Evolutionary conservation across 2,329 filamentous ascomycete genomes (phyloP), one percentile per base, ranked within the genome.

Genomic region (Trichoderma endophyticum): DNA sequence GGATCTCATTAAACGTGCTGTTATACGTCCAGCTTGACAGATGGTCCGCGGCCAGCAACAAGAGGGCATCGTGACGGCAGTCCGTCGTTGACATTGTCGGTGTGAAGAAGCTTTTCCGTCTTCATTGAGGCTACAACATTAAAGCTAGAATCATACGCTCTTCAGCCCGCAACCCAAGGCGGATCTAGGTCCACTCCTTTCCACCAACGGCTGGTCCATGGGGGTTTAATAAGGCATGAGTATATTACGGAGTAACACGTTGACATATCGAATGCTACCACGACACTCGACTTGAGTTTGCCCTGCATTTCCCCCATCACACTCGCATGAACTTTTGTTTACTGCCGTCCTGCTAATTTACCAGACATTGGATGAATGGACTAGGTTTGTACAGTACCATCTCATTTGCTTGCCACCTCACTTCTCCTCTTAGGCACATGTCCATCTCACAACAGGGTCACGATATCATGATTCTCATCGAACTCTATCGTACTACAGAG

Each of bases 121-220:
- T 39, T 54, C 34, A 24, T 30, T 30, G 32, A 43, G 54, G 64
- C 32, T 30, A 30, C n/a, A 43, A 26, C 24, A 9, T 43, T 12
- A 18, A 61, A 61, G 36, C 36, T 24, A 15, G 36, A 69, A 34
- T 51, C 66, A 51, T 21, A 18, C 56, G 15, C 28, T 51, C 26
- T 24, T 62, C 28, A 62, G 14, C 7, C 15, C 56, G 21, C 39
- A 61, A 57, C 36, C 66, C 28, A 62, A 30, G 36, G 34, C 54
- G 34, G 36, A 43, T 68, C 56, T 60, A 24, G 65, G 39, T 70
- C 66, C 66, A 62, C 66, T 59, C 12, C n/a, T 56, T 56, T 48
- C 60, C 60, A 28, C 62, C 30, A 32, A 12, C 54, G 24, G 28
- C n/a, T 36, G 36, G 56, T 30, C 36, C 51, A 39, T 57, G 51